Base-by-base conservation (phyloP, 371 early-diverging fungal genomes). In the Mortierella sp. region DNA sequence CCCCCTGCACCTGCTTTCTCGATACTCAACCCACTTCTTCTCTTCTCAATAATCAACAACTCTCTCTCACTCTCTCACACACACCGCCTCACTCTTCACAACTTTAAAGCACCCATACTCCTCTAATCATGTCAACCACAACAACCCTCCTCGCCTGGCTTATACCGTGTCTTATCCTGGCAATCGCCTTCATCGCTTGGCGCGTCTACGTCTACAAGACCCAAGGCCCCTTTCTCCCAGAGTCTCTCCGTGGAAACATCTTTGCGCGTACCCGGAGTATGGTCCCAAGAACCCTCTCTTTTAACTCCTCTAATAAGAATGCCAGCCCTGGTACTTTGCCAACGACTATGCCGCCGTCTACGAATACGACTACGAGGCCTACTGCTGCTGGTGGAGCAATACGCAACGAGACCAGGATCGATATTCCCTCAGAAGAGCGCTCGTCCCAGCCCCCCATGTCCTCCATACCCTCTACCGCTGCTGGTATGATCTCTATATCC, bases 251-350 rank as follows among this genome's bases (percentile, higher is more conserved):
- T 26, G 78, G 78, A 28, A 83, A 83, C 34, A 26, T 83, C 69
- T 83, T 83, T 83, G 76, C 74, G 1, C 80, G 84, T 14, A 80
- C 84, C 31, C 26, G 69, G 13, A 83, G 84, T 75, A 69, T 83
- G 24, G 19, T 74, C 28, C 72, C 83, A 28, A 73, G 73, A 40
- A 83, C 77, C 40, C 59, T 64, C n/a, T 72, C 83, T 24, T 69
- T 74, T 19, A 51, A 8, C 37, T 61, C 69, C 9, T 76, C 76
- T 14, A 77, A 72, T 48, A 80, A 72, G 55, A 69, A 71, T n/a
- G 46, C 54, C 48, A 24, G 13, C 19, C 37, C 34, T 31, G 34
- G 34, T 8, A 61, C 34, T 14, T 19, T 28, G 5, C 59, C 59
- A 3, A 28, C 59, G 43, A 40, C 43, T 6, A 14, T 46, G 69